These are phyloP conservation scores for Flaveria linearis DNA, from an alignment of 129 eudicot genomes.

Conservation along the genomic window DNA sequence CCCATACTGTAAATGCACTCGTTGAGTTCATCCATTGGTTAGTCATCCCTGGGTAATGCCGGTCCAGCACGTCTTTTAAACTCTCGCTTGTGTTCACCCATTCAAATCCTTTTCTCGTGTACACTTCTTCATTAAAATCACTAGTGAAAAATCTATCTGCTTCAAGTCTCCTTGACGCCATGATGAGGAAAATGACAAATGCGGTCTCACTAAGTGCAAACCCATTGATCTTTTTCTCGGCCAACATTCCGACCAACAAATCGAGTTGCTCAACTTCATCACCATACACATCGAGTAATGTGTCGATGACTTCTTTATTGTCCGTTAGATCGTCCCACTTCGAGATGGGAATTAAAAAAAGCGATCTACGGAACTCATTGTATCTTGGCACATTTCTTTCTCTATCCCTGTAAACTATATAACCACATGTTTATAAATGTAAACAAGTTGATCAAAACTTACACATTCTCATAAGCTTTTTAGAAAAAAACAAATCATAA, in stretches of 20 bases:
- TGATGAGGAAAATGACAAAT: slow-evolving; percentile 49
- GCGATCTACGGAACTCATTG: slow-evolving; percentile 55
- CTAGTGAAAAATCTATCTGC: slow-evolving; percentile 64
- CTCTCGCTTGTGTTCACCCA: slow-evolving; percentile 66
- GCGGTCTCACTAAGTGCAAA: slow-evolving; percentile 69
- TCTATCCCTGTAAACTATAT: slow-evolving; percentile 63
- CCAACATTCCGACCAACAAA: slow-evolving; percentile 53
- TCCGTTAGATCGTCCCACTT: slow-evolving; percentile 65
- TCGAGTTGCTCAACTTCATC: slow-evolving; percentile 60
- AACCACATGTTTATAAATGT: neutral
- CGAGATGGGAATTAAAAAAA: slow-evolving; percentile 56
- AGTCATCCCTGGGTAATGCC: slow-evolving; percentile 60
- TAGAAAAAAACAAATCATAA: neutral
- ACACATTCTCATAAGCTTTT: neutral
- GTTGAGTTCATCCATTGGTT: slow-evolving; percentile 57
- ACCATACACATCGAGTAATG: slow-evolving; percentile 51
- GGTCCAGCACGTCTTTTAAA: slow-evolving; percentile 62
- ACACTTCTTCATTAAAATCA: slow-evolving; percentile 53
- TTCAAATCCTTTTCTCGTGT: slow-evolving; percentile 61
- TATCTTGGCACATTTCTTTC: slow-evolving; percentile 62
- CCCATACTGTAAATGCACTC: slow-evolving; percentile 72
- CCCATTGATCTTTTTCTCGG: slow-evolving; percentile 70
- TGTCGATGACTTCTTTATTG: slow-evolving; percentile 45
- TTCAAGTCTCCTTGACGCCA: slow-evolving; percentile 72
- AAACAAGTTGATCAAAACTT: neutral